phyloP scores from a whole-genome alignment of 352 stramenopile genomes.

The Phytophthora aleatoria region DNA sequence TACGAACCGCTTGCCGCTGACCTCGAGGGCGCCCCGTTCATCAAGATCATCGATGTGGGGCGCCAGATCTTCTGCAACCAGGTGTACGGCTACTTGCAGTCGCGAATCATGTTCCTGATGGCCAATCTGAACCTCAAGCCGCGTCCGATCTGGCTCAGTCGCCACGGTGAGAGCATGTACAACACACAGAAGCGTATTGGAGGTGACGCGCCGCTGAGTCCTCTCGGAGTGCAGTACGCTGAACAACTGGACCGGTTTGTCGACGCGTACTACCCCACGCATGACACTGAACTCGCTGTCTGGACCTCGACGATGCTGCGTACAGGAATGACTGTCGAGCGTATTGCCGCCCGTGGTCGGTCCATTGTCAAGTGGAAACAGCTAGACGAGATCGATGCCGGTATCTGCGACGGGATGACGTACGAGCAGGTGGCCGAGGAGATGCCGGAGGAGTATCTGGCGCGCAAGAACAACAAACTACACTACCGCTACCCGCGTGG shows the following conservation, averaged over 20 bases:
- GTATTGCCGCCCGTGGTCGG: slow-evolving; percentile 63
- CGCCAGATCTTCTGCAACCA: slow-evolving; percentile 87
- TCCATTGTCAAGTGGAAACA: slow-evolving; percentile 89
- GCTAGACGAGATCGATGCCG: slow-evolving; percentile 97
- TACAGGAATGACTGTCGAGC: slow-evolving; percentile 96
- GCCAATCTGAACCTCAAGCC: slow-evolving; percentile 95
- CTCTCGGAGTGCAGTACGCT: slow-evolving; percentile 93
- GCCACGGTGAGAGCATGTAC: slow-evolving; percentile 98
- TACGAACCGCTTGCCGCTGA: slow-evolving; percentile 71
- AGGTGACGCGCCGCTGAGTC: slow-evolving; percentile 93
- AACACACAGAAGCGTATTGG: slow-evolving; percentile 98
- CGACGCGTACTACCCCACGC: slow-evolving; percentile 85
- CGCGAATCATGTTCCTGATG: slow-evolving; percentile 94
- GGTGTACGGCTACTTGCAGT: slow-evolving; percentile 87
- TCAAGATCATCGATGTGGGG: slow-evolving; percentile 83
- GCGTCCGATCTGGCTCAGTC: slow-evolving; percentile 96
- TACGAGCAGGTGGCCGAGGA: slow-evolving; percentile 96
- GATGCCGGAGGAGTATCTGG: slow-evolving; percentile 95
- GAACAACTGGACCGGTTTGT: slow-evolving; percentile 93
- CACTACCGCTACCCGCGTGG: slow-evolving; percentile 90
- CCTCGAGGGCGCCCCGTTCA: slow-evolving; percentile 67
- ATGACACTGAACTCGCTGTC: slow-evolving; percentile 83
- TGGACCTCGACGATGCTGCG: slow-evolving; percentile 97
- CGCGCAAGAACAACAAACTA: slow-evolving; percentile 91
- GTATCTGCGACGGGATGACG: slow-evolving; percentile 96